phyloP scores from a whole-genome alignment of 2,329 filamentous ascomycete genomes.

The Passalora sequoiae region DNA sequence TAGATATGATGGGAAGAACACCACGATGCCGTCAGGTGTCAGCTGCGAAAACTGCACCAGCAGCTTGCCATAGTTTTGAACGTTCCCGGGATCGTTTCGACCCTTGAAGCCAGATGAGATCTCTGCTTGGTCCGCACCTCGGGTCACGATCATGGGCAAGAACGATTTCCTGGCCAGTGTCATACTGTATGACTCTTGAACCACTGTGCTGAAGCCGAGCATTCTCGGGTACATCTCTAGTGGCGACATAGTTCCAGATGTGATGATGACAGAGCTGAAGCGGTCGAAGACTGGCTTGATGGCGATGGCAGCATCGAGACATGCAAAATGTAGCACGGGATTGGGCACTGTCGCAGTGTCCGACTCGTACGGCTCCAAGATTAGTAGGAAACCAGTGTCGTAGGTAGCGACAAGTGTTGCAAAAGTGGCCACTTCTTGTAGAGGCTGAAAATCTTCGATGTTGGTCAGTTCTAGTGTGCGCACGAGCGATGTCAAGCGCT shows the following conservation, averaged over 20 bases:
- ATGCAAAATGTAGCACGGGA: conserved; percentile 94
- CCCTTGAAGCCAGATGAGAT: conserved; percentile 94
- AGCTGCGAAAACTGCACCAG: conserved; percentile 93
- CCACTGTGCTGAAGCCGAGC: conserved; percentile 85
- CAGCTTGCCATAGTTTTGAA: conserved; percentile 90
- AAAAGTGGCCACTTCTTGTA: conserved; percentile 97
- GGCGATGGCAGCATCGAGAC: conserved; percentile 92
- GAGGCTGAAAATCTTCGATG: conserved; percentile 93
- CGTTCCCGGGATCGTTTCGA: conserved; percentile 91
- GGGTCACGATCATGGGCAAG: conserved; percentile 93
- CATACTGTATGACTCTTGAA: conserved; percentile 97
- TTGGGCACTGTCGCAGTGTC: conserved; percentile 94
- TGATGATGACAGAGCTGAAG: conserved; percentile 97
- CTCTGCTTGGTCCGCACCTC: conserved; percentile 87
- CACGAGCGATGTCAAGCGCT: conserved; percentile 88
- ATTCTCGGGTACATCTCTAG: conserved; percentile 99
- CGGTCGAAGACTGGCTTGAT: conserved; percentile 97
- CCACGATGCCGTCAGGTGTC: conserved; percentile 95
- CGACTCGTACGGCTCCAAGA: conserved; percentile 95
- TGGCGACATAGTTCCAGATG: conserved; percentile 92
- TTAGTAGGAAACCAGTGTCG: conserved; percentile 91
- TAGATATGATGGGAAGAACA: conserved; percentile 96
- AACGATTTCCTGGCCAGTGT: conserved; percentile 92
- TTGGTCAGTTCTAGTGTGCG: conserved; percentile 92
- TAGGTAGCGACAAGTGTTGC: conserved; percentile 94